Evolutionary conservation across 169 alveolate species (phyloP), one percentile per base, ranked within the genome.

Genomic region (Cyclospora cayetanensis): DNA sequence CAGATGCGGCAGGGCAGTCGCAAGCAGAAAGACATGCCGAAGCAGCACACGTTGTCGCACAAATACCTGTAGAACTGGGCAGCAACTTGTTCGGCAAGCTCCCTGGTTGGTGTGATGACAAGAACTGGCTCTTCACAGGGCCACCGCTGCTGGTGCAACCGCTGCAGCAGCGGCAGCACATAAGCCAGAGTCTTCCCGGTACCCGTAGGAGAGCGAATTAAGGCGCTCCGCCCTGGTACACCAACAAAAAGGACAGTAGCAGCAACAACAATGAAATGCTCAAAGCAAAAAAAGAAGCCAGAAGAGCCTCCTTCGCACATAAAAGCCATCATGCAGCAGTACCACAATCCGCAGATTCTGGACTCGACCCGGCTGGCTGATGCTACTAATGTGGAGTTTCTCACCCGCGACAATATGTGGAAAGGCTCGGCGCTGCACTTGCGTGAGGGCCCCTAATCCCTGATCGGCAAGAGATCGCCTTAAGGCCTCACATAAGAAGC

Each of bases 71-170:
- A 60, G 72, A 60, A 60, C 27, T 60, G 72, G 7, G 72, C 72
- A 60, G 96, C 94, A 53, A 96, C 96, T 89, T 98, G 97, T 46
- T 97, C 96, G 18, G 98, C 99, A 52, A 98, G 95, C 93, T 97
- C 99, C 90, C 99, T 94, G 3, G 98, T 97, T 12, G 99, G 99
- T 39, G 96, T 95, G 43, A 98, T 60, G 15, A 97, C 88, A 18
- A 97, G 74, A n/a, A 98, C 97, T 12, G 98, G 98, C 43, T 70
- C 84, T 41, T 55, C 34, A 22, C 72, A 42, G 11, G 90, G 41
- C 93, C 93, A 94, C 55, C 72, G 77, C 27, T 92, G 92, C 90
- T 80, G 82, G 55, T 82, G 68, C 46, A 90, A 35, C 37, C 90
- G 93, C 85, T 94, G 95, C 66, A 94, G 68, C 79, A 92, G 92